Evolutionary conservation across 176 grass and related monocot genomes (phyloP).

Genomic region (Elaeis guineensis): DNA sequence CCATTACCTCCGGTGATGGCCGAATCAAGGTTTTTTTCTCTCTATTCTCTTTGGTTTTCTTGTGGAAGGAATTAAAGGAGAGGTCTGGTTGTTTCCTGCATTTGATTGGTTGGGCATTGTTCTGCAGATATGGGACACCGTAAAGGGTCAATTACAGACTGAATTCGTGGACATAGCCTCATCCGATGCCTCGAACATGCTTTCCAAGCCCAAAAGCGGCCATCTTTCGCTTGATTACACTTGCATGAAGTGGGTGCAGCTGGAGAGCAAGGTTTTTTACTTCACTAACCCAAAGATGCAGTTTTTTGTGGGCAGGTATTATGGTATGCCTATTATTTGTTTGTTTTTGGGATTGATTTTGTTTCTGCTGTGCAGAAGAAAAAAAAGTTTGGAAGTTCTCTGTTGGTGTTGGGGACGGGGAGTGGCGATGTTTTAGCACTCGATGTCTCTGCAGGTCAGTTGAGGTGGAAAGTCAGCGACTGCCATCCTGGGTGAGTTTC

Average conservation of each 20-base stretch:
- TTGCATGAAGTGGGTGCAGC: slow-evolving; percentile 95
- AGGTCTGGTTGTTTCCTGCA: no score
- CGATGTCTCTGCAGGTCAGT: slow-evolving; percentile 51
- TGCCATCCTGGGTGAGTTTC: slow-evolving; percentile 59
- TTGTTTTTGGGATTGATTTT: slow-evolving; percentile 5
- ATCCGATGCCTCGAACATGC: slow-evolving; percentile 29
- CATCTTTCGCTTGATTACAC: slow-evolving; percentile 98
- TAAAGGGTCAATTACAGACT: slow-evolving; percentile 64
- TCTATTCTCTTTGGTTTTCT: neutral
- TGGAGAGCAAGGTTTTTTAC: slow-evolving; percentile 50
- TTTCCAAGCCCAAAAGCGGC: slow-evolving; percentile 43
- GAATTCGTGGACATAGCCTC: slow-evolving; percentile 64
- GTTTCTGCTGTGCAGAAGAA: slow-evolving; percentile 35
- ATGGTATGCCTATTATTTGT: slow-evolving; percentile 7
- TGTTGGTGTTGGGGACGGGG: slow-evolving; percentile 67
- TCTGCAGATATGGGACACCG: slow-evolving; percentile 81
- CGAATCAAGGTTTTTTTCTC: slow-evolving; percentile 58
- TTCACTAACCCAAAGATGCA: neutral
- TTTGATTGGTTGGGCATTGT: no score
- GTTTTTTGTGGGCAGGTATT: neutral
- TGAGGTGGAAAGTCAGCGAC: slow-evolving; percentile 64
- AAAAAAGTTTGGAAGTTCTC: slow-evolving; percentile 43
- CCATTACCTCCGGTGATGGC: slow-evolving; percentile 70
- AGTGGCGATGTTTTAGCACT: slow-evolving; percentile 62
- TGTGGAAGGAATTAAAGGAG: no score